A percentile compares a stretch with the other conserved stretches of the same genome.
Conservation (phyloP, 163 green algal genomes). For the Scenedesmus sp. region DNA sequence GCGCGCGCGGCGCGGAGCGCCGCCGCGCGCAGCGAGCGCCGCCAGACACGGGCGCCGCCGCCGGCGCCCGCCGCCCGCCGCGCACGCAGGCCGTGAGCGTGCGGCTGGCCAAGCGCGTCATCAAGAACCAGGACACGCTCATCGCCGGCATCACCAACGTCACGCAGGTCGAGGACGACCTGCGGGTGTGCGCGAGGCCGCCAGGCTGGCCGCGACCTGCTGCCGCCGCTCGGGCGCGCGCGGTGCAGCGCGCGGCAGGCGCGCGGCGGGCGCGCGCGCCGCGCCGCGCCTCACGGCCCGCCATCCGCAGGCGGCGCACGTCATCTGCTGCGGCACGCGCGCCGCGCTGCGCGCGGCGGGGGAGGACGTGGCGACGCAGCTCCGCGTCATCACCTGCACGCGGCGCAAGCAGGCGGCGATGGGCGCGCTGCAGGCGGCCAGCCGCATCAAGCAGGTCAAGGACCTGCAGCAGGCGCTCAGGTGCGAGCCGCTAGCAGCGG, state of each 20-base stretch:
- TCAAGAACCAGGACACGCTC: constrained; percentile 80
- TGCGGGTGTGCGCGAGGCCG: constrained; percentile 65
- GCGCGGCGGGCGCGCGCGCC: background rate
- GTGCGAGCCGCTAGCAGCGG: constrained; percentile 45
- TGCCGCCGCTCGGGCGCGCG: no score
- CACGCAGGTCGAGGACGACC: constrained; percentile 63
- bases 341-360: constrained; percentile 59
- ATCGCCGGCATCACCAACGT: constrained; percentile 75
- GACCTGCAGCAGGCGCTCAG: constrained; percentile 72
- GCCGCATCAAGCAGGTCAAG: constrained; percentile 64
- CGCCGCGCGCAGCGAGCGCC: no score
- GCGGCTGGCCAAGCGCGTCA: constrained; percentile 72
- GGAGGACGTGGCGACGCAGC: constrained; percentile 71
- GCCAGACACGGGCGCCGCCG: no score
- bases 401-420: constrained; percentile 73
- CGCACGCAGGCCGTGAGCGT: constrained; percentile 72
- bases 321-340: constrained; percentile 50
- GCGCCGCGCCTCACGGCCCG: background rate
- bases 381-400: constrained; percentile 70
- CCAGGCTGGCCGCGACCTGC: no score
- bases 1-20: background rate
- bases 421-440: constrained; percentile 67
- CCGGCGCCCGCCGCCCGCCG: background rate
- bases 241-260: background rate
- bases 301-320: constrained; percentile 47